Base-by-base conservation (phyloP, 768 basidiomycete genomes). In the Agaricus blazei region DNA sequence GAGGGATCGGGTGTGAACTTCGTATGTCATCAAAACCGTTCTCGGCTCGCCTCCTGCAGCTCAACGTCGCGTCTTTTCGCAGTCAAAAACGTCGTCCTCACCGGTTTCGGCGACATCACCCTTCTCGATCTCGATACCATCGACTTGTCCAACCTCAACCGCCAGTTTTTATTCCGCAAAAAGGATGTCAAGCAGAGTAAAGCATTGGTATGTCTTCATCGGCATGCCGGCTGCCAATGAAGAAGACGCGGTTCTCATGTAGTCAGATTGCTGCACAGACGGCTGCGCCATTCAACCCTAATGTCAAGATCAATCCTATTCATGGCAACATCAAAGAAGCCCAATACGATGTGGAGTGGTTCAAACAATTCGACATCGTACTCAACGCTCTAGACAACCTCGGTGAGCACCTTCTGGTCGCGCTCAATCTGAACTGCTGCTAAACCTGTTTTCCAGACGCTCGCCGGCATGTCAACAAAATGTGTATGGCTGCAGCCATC, bases 151-250 rank as follows among this genome's bases (percentile, higher is more conserved):
- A 99, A 99, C 68, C 76, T 98, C 51, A 99, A 99, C 65, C 82
- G 96, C 23, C 96, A 98, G 64, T 99, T 98, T 68, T 75, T 99
- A 40, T 99, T 99, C 73, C 82, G 83, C 59, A 98, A 98, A 72
- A 96, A 96, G 65, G 94, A 98, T 64, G 89, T 99, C 53, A 97
- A 97, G 66, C 90, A 97, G 65, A 88, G 94, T 63, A 99, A 99
- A 74, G 90, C 96, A 2, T 65, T 95, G 71, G 94, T 93, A 57
- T 42, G 83, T 27, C 38, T 29, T 38, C 14, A 4, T 29, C 29
- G 23, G 6, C 15, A 23, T 8, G 34, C 34, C 19, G 19, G 23
- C 9, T 47, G 9, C 31, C 36, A 37, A 37, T 19, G 19, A 19
- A 37, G 36, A 7, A 14, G 36, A 4, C 9, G 5, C 40, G 40